A percentile compares a stretch with the other conserved stretches of the same genome.
Conservation (phyloP, 345 rosid species). For the Eucalyptus curtisii region DNA sequence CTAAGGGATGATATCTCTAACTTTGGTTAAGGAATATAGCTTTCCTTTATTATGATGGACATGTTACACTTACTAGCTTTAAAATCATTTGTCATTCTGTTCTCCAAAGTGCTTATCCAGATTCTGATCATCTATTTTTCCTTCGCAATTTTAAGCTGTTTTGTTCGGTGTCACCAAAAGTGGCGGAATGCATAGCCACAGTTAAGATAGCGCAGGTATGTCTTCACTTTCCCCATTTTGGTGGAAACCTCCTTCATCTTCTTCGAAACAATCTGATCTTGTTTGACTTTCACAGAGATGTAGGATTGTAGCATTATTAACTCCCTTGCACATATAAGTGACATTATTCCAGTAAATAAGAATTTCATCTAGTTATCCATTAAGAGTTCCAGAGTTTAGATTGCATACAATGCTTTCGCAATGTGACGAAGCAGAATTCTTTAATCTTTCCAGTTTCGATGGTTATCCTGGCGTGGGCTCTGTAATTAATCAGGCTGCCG, state of each 20-base stretch:
- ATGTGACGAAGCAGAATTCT: neutral
- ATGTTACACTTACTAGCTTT: neutral
- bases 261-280: neutral
- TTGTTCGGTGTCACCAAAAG: slow-evolving; percentile 36
- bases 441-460: neutral
- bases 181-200: slow-evolving; percentile 56
- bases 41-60: neutral
- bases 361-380: neutral
- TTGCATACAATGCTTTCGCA: neutral
- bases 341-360: neutral
- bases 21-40: neutral
- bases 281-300: neutral
- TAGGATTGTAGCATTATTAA: neutral
- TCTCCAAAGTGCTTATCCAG: neutral
- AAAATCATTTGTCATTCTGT: neutral
- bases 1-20: neutral
- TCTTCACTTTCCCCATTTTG: neutral
- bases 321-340: neutral
- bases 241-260: neutral
- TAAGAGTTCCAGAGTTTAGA: neutral
- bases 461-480: neutral
- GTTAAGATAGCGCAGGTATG: slow-evolving; percentile 91
- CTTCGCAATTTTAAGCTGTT: slow-evolving; percentile 42
- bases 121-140: neutral
- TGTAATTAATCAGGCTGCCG: neutral